A percentile compares a stretch with the other conserved stretches of the same genome.
These are phyloP conservation scores for Diaporthe ilicicola DNA, from an alignment of 2,329 filamentous ascomycete genomes.

Conservation along the genomic window DNA sequence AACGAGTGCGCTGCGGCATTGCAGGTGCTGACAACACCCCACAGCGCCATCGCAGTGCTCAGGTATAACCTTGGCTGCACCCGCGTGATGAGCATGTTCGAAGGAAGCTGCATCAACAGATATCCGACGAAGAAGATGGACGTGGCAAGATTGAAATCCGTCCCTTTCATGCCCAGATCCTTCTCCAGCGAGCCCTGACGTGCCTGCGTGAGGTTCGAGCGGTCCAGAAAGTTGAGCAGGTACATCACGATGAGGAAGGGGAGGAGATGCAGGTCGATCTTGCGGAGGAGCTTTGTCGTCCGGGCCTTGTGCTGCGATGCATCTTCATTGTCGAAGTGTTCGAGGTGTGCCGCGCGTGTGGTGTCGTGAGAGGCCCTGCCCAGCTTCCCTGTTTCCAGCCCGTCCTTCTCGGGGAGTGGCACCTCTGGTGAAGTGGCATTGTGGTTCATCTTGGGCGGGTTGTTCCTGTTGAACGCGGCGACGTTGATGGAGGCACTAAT, in stretches of 20 bases:
- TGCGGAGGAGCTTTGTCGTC: constrained; percentile 50
- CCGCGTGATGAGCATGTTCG: constrained; percentile 63
- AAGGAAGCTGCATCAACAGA: constrained; percentile 68
- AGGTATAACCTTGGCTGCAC: constrained; percentile 63
- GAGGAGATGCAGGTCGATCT: constrained; percentile 60
- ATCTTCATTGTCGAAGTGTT: constrained; percentile 30
- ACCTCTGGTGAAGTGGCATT: background rate
- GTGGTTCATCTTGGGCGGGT: background rate
- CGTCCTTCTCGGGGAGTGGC: background rate
- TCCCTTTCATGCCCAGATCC: constrained; percentile 62
- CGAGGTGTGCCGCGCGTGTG: background rate
- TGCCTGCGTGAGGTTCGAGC: constrained; percentile 61
- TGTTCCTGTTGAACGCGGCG: background rate
- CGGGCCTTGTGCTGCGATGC: constrained; percentile 10
- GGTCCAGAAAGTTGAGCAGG: constrained; percentile 63
- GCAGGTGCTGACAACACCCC: constrained; percentile 51
- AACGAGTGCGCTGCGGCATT: constrained; percentile 57
- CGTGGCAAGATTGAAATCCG: constrained; percentile 64
- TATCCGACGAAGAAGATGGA: constrained; percentile 67
- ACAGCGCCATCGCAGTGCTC: constrained; percentile 54
- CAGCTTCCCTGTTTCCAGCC: background rate
- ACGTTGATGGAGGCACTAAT: background rate
- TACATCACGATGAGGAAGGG: constrained; percentile 64
- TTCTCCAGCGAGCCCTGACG: constrained; percentile 61
- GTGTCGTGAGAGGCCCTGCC: constrained; percentile 18